Percentiles rank a stretch among this genome's conserved stretches.
Conservation (phyloP, 306 rosid species). For the Quillaja saponaria region DNA sequence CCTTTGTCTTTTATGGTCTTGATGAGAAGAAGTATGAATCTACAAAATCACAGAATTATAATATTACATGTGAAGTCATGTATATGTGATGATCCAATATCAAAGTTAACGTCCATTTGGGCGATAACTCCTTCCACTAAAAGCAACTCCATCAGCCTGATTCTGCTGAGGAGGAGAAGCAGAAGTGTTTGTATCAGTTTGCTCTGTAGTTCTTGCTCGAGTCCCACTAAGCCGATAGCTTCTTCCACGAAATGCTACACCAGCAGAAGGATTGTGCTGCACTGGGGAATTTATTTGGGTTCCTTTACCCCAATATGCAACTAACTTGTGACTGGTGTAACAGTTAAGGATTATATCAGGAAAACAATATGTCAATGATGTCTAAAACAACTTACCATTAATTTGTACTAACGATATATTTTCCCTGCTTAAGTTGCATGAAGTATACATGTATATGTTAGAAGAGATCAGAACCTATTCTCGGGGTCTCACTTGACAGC, state of each 20-base stretch:
- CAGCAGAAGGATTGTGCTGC: slow-evolving; percentile 58
- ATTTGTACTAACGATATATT: no score
- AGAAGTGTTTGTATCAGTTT: slow-evolving; percentile 24
- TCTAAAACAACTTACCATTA: no score
- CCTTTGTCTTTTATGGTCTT: no score
- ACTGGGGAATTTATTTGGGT: slow-evolving; percentile 64
- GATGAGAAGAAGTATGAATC: no score
- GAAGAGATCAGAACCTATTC: no score
- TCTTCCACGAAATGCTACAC: slow-evolving; percentile 65
- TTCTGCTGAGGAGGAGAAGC: slow-evolving; percentile 25
- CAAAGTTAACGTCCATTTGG: slow-evolving; percentile 16
- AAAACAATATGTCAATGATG: no score
- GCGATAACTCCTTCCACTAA: slow-evolving; percentile 53
- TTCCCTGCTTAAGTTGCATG: no score
- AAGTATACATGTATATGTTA: no score
- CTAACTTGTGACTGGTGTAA: slow-evolving; percentile 52
- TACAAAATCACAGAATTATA: no score
- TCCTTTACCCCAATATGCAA: slow-evolving; percentile 79
- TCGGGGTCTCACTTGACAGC: no score
- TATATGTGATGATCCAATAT: background rate
- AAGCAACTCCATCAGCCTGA: slow-evolving; percentile 38
- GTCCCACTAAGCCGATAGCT: slow-evolving; percentile 52
- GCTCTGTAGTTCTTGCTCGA: slow-evolving; percentile 28
- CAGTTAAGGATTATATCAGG: slow-evolving; percentile 35
- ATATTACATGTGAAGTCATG: no score